Conservation (phyloP, 2,329 filamentous ascomycete genomes). For the Cladophialophora psammophila region DNA sequence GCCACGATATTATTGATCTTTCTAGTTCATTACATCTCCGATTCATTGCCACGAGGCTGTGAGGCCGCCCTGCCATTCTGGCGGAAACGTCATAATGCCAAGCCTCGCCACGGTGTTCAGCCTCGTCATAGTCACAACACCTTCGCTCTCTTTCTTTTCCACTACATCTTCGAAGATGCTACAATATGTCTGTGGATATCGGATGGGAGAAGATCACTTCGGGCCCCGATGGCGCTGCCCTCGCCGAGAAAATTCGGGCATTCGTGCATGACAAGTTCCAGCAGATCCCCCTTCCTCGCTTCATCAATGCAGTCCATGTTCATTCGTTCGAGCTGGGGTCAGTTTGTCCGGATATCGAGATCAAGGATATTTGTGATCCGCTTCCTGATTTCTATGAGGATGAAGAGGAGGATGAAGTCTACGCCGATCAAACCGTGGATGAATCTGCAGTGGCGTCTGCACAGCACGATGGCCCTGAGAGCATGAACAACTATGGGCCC, state of each 20-base stretch:
- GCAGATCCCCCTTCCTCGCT: slow-evolving; percentile 85
- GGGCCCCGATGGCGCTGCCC: slow-evolving; percentile 82
- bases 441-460: slow-evolving; percentile 11
- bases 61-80: background rate
- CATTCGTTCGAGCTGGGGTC: slow-evolving; percentile 92
- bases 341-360: slow-evolving; percentile 81
- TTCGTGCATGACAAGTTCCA: slow-evolving; percentile 98
- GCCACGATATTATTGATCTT: background rate
- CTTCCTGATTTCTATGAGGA: slow-evolving; percentile 96
- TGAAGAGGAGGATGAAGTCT: slow-evolving; percentile 64
- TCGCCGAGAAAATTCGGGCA: slow-evolving; percentile 84
- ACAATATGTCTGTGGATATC: slow-evolving; percentile 90
- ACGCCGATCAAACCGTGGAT: slow-evolving; percentile 34
- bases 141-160: background rate
- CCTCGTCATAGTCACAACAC: background rate
- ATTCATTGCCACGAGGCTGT: background rate
- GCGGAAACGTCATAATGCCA: background rate
- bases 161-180: background rate
- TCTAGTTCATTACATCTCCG: background rate
- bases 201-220: slow-evolving; percentile 93
- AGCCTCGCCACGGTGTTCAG: background rate
- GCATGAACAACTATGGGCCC: background rate
- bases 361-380: slow-evolving; percentile 97
- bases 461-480: background rate
- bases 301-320: slow-evolving; percentile 95